Base-by-base conservation (phyloP, 352 stramenopile genomes). In the Blastocystis sp. region DNA sequence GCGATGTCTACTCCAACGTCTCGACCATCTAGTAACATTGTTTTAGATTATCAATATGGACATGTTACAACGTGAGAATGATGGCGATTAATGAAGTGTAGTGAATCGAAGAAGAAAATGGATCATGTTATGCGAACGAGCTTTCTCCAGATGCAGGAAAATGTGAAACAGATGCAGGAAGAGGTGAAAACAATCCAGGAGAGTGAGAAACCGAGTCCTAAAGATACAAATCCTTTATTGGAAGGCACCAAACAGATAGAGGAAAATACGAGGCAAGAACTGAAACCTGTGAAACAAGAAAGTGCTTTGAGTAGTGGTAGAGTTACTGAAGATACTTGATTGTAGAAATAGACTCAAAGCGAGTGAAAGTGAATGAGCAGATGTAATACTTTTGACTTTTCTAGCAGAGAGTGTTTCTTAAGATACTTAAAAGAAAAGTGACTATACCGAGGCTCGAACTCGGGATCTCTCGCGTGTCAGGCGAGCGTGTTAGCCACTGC, bases 391-490 rank as follows among this genome's bases (percentile, higher is more conserved):
- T 9, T 48, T 48, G 40, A 48, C 40, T 48, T 48, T 48, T 48
- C 40, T 48, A 48, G 9, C 2, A 62, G 56, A n/a, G 13, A 4
- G 0, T 78, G 66, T 57, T 78, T 78, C 9, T 78, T 57, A 9
- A 48, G n/a, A n/a, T n/a, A n/a, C n/a, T n/a, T 48, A 48, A 48
- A 48, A 9, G 17, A 78, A 78, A 78, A n/a, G 57, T 78, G 66
- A 78, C 66, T 78, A 78, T 78, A 78, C 66, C 66, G 66, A 78
- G 66, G 66, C 66, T 78, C 66, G 66, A 78, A 78, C 66, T 78
- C 66, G 66, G 66, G 66, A 78, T 78, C 66, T 78, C 66, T 78
- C 66, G 66, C 66, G 66, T 78, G 66, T 78, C 66, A 78, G 66
- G 66, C 66, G 66, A 78, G 66, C 66, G 66, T 78, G 66, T 78